Evolutionary conservation across 169 alveolate species (phyloP).

Genomic region (Cryptosporidium viatorum): DNA sequence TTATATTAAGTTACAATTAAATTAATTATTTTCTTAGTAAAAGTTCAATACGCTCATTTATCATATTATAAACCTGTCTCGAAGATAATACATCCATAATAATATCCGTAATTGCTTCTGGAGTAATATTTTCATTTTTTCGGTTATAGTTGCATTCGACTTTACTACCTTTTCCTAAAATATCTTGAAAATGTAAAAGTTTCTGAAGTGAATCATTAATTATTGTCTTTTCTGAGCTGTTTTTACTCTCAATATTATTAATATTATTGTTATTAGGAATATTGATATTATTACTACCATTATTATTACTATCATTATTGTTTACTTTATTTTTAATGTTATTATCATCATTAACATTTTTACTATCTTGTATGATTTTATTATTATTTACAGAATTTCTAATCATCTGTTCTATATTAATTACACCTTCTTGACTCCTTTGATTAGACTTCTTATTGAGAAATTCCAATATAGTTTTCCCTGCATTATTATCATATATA

Average conservation of each 20-base stretch:
- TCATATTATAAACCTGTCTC: slow-evolving; percentile 60
- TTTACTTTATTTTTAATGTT: neutral
- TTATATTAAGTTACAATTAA: neutral
- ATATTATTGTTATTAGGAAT: neutral
- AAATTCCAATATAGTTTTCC: slow-evolving; percentile 58
- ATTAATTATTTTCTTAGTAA: slow-evolving; percentile 24
- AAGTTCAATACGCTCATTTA: slow-evolving; percentile 39
- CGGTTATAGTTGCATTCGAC: neutral
- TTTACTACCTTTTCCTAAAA: slow-evolving; percentile 40
- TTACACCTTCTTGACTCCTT: neutral
- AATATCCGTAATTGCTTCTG: slow-evolving; percentile 42
- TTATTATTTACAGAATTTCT: slow-evolving; percentile 1
- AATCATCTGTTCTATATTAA: slow-evolving; percentile 16
- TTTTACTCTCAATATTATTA: neutral
- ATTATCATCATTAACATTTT: neutral
- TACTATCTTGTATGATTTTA: neutral
- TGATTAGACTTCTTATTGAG: slow-evolving; percentile 29
- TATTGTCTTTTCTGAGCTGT: neutral
- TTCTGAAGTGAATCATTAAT: slow-evolving; percentile 15
- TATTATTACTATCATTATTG: neutral
- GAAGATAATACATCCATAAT: slow-evolving; percentile 65
- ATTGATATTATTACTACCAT: neutral
- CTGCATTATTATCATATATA: slow-evolving; percentile 36
- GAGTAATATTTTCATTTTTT: slow-evolving; percentile 29
- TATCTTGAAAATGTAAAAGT: slow-evolving; percentile 53